Evolutionary conservation across 768 basidiomycete species (phyloP), one percentile per base, ranked within the genome.

Genomic region (Rhodotorula paludigena): DNA sequence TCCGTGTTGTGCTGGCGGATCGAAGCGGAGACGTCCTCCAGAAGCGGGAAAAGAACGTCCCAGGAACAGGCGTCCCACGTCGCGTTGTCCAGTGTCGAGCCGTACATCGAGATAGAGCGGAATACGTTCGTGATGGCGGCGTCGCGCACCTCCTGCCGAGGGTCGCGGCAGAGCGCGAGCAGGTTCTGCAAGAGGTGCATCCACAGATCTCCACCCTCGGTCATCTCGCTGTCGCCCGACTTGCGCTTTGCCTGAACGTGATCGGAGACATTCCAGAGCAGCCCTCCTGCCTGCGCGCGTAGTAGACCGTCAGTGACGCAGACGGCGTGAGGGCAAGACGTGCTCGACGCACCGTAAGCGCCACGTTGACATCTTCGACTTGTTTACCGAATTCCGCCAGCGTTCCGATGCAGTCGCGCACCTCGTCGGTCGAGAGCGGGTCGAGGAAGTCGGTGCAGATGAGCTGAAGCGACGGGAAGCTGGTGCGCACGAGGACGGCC

Each of bases 121-220:
- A 96, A 98, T 60, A 99, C 77, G 3, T 93, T 97, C 78, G 96
- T 92, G 52, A 97, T 93, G 16, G 94, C 92, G 1, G 91, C 91
- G 71, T 89, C 88, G 25, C 93, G 85, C 1, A 94, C 91, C 76
- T 99, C 93, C 28, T 87, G 85, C 39, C 94, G 84, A 0, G 83
- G 75, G 74, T 97, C 94, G 5, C 85, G 84, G 69, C 90, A 91
- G 3, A 97, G 81, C 2, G 86, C 86, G 7, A 93, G 82, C 5
- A 97, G 84, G 77, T 92, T 89, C 11, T 86, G 80, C 5, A 98
- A 80, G 10, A 97, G 83, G 78, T 87, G 88, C 85, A 96, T 90
- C 94, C 94, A 99, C n/a, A 97, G 79, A 4, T 85, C 84, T 74
- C 86, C 90, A 74, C 90, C 35, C 14, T 0, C 85, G 79, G 57